Percentiles rank a stretch among this genome's conserved stretches.
Evolutionary conservation across 306 rosid species (phyloP).

Genomic region (Sicyos baderoa): DNA sequence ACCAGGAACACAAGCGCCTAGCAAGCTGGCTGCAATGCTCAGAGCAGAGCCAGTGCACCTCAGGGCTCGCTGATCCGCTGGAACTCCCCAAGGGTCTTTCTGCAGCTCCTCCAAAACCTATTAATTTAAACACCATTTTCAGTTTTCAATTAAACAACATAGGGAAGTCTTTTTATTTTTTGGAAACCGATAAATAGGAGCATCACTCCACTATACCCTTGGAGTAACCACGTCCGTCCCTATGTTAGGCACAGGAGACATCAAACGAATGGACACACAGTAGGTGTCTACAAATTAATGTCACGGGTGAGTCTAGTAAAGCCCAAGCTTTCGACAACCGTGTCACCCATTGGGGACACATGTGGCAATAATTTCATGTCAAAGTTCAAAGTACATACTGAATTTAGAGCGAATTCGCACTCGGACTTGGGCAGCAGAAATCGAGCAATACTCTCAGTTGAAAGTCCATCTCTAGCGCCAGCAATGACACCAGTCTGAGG

Average conservation of each 20-base stretch:
- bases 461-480: constrained; percentile 79
- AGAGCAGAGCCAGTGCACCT: constrained; percentile 89
- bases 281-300: too few species aligned
- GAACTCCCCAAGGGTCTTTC: constrained; percentile 89
- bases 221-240: too few species aligned
- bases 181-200: too few species aligned
- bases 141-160: constrained; percentile 10
- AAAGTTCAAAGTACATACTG: constrained; percentile 34
- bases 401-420: constrained; percentile 72
- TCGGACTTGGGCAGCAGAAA: constrained; percentile 70
- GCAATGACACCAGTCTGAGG: constrained; percentile 77
- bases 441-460: constrained; percentile 65
- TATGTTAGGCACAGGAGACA: too few species aligned
- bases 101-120: constrained; percentile 92
- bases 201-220: too few species aligned
- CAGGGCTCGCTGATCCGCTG: constrained; percentile 65
- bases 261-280: too few species aligned
- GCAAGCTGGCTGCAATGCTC: constrained; percentile 73
- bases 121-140: constrained; percentile 2
- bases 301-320: too few species aligned
- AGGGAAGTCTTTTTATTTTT: too few species aligned
- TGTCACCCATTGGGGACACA: too few species aligned
- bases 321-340: too few species aligned
- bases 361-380: not conserved
- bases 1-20: constrained; percentile 96